Evolutionary conservation across 2,329 filamentous ascomycete genomes (phyloP).

Genomic region (Fusarium irregulare): DNA sequence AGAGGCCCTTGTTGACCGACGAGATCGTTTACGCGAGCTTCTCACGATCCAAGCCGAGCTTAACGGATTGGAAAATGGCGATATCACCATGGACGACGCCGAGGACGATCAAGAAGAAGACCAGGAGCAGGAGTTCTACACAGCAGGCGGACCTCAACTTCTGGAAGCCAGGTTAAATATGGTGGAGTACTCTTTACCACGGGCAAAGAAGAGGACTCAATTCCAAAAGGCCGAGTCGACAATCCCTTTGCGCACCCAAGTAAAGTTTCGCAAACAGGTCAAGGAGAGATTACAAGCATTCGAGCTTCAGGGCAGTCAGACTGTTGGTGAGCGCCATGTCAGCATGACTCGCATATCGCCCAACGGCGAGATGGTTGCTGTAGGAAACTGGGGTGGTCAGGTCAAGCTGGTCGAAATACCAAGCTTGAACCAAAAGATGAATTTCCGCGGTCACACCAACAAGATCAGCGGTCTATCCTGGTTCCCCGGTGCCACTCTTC

Average conservation of each 20-base stretch:
- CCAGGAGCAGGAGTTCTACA: slow-evolving; percentile 95
- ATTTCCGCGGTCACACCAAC: slow-evolving; percentile 85
- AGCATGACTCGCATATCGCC: slow-evolving; percentile 94
- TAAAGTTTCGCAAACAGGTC: slow-evolving; percentile 89
- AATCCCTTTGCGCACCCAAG: slow-evolving; percentile 88
- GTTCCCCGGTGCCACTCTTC: slow-evolving; percentile 84
- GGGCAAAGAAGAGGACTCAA: slow-evolving; percentile 79
- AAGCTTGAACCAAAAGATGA: slow-evolving; percentile 79
- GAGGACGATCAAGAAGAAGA: slow-evolving; percentile 74
- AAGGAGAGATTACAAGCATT: slow-evolving; percentile 86
- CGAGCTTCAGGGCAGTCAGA: slow-evolving; percentile 93
- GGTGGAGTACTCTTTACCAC: slow-evolving; percentile 83
- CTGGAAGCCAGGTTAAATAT: slow-evolving; percentile 82
- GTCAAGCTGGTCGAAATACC: slow-evolving; percentile 89
- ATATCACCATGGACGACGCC: slow-evolving; percentile 71
- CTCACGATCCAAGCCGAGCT: slow-evolving; percentile 79
- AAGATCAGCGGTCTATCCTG: slow-evolving; percentile 92
- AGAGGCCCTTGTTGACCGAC: slow-evolving; percentile 84
- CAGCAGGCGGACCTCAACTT: slow-evolving; percentile 79
- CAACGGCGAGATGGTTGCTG: slow-evolving; percentile 83
- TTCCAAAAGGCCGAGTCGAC: slow-evolving; percentile 83
- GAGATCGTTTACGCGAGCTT: slow-evolving; percentile 86
- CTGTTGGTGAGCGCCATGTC: slow-evolving; percentile 88
- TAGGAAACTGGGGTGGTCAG: slow-evolving; percentile 92
- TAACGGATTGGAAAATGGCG: slow-evolving; percentile 65